Evolutionary conservation across 768 basidiomycete genomes (phyloP), one percentile per base, ranked within the genome.

Genomic region (Leucogyrophana mollusca): DNA sequence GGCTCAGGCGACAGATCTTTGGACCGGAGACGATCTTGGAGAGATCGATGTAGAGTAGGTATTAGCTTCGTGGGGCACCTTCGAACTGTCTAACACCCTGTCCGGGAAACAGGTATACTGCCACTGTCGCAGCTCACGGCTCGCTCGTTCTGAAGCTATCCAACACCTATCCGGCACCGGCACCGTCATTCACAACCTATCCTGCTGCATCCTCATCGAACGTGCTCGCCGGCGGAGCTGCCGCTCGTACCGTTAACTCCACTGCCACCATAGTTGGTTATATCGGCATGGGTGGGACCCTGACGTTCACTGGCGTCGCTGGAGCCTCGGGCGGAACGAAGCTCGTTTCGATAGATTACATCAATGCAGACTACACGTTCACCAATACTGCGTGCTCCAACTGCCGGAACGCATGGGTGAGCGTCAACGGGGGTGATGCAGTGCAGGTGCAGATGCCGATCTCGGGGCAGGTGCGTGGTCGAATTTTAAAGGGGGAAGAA

Each of bases 361-460:
- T 75, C 48, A 77, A 77, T 36, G 76, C 62, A 22, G 76, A 76
- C 37, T 64, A 68, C 25, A 64, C 64, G 8, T 71, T 70, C 55
- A 56, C 56, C 43, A 75, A 76, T 54, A 72, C 69, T 0, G 73
- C 54, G 8, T 76, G 74, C 59, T 74, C 76, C 5, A 77, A 77
- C 51, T 76, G 73, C 55, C 70, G 76, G 34, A 70, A 75, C 37
- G 69, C 70, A 9, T 70, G 71, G 34, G 62, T 76, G 30, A 74
- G 74, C 49, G 67, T 77, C 9, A 77, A 76, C 49, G 73, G 71
- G 13, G 73, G 71, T 6, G 45, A 65, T 6, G 58, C 69, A 3
- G 67, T 74, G 4, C 68, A 73, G 55, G 69, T 63, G 13, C 72
- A 76, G 49, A 70, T 76, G 69, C 74, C 74, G 2, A 67, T 77